These are phyloP conservation scores for Ichthyophthirius multifiliis DNA, from an alignment of 169 alveolate genomes.

Conservation along the genomic window DNA sequence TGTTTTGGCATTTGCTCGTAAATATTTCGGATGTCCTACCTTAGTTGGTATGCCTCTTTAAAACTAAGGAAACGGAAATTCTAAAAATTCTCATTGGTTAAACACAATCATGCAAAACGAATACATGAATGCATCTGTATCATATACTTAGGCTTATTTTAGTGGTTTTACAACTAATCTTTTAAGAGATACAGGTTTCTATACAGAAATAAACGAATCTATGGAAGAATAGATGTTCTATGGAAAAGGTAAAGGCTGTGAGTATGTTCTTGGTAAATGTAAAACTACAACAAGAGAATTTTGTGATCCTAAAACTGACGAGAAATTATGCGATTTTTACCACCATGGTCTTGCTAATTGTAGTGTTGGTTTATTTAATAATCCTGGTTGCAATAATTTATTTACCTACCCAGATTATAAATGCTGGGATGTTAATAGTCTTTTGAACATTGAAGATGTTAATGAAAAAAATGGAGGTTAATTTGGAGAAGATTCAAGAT, in stretches of 20 bases:
- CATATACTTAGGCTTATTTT: neutral
- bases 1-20: conserved; percentile 33
- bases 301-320: neutral
- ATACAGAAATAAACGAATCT: neutral
- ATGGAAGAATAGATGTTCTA: neutral
- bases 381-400: neutral
- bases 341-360: neutral
- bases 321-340: neutral
- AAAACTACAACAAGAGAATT: neutral
- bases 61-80: conserved; percentile 45
- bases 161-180: neutral
- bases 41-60: conserved; percentile 51
- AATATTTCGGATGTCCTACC: conserved; percentile 38
- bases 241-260: neutral
- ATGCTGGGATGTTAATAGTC: neutral
- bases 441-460: neutral
- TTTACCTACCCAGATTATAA: neutral
- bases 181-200: conserved; percentile 7
- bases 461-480: neutral
- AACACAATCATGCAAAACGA: conserved; percentile 44
- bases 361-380: neutral
- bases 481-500: neutral
- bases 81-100: conserved; percentile 62
- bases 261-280: neutral
- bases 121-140: conserved; percentile 46